phyloP scores from a whole-genome alignment of 768 basidiomycete species.

The Pleurotus citrinopileatus region DNA sequence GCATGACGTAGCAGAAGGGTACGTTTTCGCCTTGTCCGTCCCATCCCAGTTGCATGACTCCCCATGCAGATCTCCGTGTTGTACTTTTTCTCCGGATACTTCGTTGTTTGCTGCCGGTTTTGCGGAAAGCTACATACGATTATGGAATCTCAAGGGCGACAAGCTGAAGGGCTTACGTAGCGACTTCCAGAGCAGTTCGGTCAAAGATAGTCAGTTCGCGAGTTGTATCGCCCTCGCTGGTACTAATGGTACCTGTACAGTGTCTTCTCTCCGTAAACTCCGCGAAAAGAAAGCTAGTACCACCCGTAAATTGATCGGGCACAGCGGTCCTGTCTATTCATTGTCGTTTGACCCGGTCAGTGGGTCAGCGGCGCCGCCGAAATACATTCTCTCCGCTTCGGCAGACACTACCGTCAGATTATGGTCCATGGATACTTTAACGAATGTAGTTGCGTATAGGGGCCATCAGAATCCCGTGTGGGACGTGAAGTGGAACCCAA shows the following conservation, averaged over 20 bases:
- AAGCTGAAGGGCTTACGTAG: constrained; percentile 74
- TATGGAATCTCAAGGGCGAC: constrained; percentile 96
- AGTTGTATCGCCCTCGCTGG: neutral
- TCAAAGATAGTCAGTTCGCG: constrained; percentile 70
- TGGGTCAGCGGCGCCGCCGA: constrained; percentile 84
- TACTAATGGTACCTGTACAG: constrained; percentile 32
- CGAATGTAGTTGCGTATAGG: constrained; percentile 89
- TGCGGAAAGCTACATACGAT: constrained; percentile 88
- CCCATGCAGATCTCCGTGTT: constrained; percentile 68
- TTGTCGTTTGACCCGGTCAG: constrained; percentile 89
- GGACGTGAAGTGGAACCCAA: constrained; percentile 99
- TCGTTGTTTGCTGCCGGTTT: constrained; percentile 94
- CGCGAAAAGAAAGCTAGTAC: constrained; percentile 79
- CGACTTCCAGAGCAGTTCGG: constrained; percentile 64
- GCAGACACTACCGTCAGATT: constrained; percentile 88
- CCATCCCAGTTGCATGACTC: constrained; percentile 1
- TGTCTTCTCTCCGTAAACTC: constrained; percentile 56
- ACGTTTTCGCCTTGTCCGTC: constrained; percentile 22
- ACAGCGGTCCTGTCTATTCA: constrained; percentile 95
- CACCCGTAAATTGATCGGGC: constrained; percentile 94
- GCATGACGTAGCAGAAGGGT: constrained; percentile 96
- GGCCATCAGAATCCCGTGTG: constrained; percentile 98
- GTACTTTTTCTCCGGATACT: constrained; percentile 86
- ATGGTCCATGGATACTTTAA: constrained; percentile 95
- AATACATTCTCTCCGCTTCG: constrained; percentile 86